Evolutionary conservation across 345 rosid species (phyloP).

Genomic region (Euphorbia pulcherrima): DNA sequence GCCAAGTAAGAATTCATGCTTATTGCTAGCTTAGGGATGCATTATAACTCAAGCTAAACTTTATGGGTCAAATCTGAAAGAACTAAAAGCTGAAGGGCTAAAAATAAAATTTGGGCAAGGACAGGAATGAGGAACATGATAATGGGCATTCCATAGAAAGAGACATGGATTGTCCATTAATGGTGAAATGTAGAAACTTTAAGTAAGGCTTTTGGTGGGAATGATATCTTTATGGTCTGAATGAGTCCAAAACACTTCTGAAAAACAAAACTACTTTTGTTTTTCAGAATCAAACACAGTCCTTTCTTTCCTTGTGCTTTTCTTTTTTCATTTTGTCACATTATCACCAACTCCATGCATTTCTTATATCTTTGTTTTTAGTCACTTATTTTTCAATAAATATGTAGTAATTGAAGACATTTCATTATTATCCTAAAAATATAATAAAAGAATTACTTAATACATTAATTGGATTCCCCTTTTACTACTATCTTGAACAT

Average conservation of each 20-base stretch:
- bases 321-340: conserved; percentile 21
- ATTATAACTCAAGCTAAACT: too few relatives aligned
- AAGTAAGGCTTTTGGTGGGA: not conserved
- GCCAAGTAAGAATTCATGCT: too few relatives aligned
- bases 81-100: too few relatives aligned
- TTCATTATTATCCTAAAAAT: too few relatives aligned
- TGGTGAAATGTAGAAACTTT: conserved; percentile 16
- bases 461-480: too few relatives aligned
- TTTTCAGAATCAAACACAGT: conserved; percentile 39
- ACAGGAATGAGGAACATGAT: not conserved
- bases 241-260: conserved; percentile 32
- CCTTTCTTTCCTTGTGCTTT: conserved; percentile 24
- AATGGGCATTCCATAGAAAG: not conserved
- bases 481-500: too few relatives aligned
- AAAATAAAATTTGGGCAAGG: not conserved
- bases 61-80: too few relatives aligned
- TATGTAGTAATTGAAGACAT: too few relatives aligned
- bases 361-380: conserved; percentile 14
- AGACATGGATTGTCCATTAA: conserved; percentile 14
- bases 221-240: conserved; percentile 18
- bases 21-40: too few relatives aligned
- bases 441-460: too few relatives aligned
- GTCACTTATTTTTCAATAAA: not conserved
- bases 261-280: conserved; percentile 32
- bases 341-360: conserved; percentile 21